phyloP scores from a whole-genome alignment of 768 basidiomycete species.

The Chalciporus pseudorubinellus region DNA sequence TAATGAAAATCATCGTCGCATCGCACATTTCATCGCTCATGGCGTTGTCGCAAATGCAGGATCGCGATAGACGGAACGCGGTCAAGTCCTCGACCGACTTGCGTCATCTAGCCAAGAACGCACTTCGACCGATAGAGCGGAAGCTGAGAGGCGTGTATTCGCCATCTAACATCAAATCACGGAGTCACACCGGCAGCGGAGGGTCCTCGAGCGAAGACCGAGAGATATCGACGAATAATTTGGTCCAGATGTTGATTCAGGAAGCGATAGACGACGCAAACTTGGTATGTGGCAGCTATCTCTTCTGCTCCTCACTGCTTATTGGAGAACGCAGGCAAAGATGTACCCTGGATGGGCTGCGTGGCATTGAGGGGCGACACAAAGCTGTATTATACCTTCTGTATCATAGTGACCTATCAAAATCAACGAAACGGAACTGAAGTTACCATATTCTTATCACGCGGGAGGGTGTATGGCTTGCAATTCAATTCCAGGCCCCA shows the following conservation, averaged over 20 bases:
- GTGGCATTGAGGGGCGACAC: conserved; percentile 67
- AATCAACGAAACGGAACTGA: not conserved
- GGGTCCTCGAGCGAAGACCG: conserved; percentile 30
- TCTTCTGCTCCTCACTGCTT: not conserved
- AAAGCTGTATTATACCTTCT: not conserved
- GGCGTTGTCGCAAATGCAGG: conserved; percentile 31
- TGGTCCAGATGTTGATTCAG: conserved; percentile 89
- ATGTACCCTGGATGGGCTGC: conserved; percentile 93
- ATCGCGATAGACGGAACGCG: conserved; percentile 42
- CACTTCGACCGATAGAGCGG: conserved; percentile 76
- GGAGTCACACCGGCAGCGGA: conserved; percentile 26
- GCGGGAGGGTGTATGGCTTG: not conserved
- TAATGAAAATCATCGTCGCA: conserved; percentile 24
- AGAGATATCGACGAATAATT: conserved; percentile 71
- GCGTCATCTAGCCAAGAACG: conserved; percentile 64
- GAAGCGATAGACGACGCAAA: conserved; percentile 77
- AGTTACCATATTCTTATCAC: not conserved
- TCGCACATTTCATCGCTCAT: not conserved
- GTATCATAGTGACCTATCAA: not conserved
- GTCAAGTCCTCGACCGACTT: conserved; percentile 56
- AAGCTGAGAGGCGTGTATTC: conserved; percentile 76
- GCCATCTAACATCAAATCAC: conserved; percentile 44
- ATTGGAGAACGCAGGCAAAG: conserved; percentile 50
- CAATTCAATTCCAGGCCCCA: not conserved
- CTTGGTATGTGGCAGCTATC: conserved; percentile 45